Base-by-base conservation (phyloP, 2,329 filamentous ascomycete species). In the Fusarium praegraminearum region DNA sequence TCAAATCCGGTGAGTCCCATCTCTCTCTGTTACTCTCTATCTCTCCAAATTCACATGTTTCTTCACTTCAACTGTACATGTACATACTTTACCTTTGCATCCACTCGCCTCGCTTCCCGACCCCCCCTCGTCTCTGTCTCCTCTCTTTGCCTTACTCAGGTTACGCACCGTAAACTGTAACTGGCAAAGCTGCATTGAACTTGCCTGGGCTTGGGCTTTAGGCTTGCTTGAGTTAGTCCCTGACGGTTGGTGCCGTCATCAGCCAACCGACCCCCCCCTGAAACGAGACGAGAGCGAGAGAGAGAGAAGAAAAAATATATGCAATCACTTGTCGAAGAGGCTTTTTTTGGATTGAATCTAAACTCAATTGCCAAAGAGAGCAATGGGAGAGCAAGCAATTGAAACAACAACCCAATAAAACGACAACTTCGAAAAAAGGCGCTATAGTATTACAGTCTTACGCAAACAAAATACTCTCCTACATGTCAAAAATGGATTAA, bases 231-330 rank as follows among this genome's bases (percentile, higher is more conserved):
- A 43, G 60, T 44, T 55, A 53, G 62, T 62, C 66, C 46, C 61
- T 56, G 43, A 40, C 50, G 33, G 58, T 56, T 60, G 59, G 59
- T 68, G 51, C 65, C 65, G 65, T 69, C 65, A 69, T 66, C 56
- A 69, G 59, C 57, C 57, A 62, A 38, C 41, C 32, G 40, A 20
- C 18, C 52, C 35, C 52, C 35, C 22, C 24, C 38, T 51, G 52
- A 64, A 38, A 40, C 47, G 24, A 51, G 28, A 16, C 18, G 33
- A 44, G 46, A 38, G 20, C n/a, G 24, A 24, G 16, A 28, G 20
- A 40, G 26, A 26, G 16, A 22, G 26, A 26, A 6, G 13, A 20
- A 24, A 53, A 61, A 46, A 51, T 20, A 46, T 12, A 40, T 33
- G 35, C 35, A n/a, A 50, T 28, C 46, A 24, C 22, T 57, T 51